Evolutionary conservation across 345 rosid species (phyloP), one percentile per base, ranked within the genome.

Genomic region (Anacardium occidentale): DNA sequence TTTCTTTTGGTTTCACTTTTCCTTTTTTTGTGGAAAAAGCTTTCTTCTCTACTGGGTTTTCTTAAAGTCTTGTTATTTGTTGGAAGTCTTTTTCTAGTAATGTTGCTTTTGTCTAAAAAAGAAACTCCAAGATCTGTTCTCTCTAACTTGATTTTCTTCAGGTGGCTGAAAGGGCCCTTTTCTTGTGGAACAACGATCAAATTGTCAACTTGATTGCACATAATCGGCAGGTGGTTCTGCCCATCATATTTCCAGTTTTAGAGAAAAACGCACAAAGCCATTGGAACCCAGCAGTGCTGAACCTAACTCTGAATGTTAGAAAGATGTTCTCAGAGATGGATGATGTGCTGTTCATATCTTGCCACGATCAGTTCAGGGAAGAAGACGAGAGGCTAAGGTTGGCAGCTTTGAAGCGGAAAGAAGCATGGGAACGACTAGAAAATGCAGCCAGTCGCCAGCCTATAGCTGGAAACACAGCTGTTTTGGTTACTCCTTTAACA

Each of bases 131-230:
- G 59, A 34, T 20, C 51, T 34, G 37, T 58, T 60, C 50, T 51
- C 22, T 42, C 53, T 15, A 44, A 21, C 54, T 62, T 18, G 17
- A 34, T 64, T 68, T 73, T 63, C 76, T 72, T 80, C 87, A 93
- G 98, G 97, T 93, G 62, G 94, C 98, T 22, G 98, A 93, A 82
- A 88, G 96, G 73, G 87, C 98, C 59, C 82, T 93, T 15, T 87
- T 88, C 82, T 77, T 91, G 54, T 93, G 98, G 98, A 93, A 91
- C 91, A 93, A 91, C 2, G 98, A 93, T 81, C 98, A 91, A 78
- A 87, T 91, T 9, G 84, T 89, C 48, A 84, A 87, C 82, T 77
- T 93, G 80, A 82, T 91, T 55, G 86, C 84, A 25, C 94, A 87
- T 22, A 89, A 87, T 75, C 81, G 94, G 79, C 87, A 80, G 68